These are phyloP conservation scores for Moesziomyces sp. DNA, from an alignment of 1,284 basidiomycete species.

Conservation along the genomic window DNA sequence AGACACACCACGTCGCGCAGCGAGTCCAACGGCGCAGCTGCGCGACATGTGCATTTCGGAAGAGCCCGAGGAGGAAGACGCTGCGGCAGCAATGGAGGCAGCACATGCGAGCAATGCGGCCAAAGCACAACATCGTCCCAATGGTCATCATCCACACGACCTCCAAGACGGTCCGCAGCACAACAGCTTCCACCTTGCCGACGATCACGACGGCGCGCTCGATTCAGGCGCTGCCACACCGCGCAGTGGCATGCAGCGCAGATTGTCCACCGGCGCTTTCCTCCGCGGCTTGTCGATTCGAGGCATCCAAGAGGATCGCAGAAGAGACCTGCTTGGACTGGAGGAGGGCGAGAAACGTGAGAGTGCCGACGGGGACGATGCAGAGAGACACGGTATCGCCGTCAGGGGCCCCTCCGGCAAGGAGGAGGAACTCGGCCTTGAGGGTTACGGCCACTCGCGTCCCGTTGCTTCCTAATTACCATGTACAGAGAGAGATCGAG, in stretches of 20 bases:
- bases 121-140: conserved; percentile 13
- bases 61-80: conserved; percentile 30
- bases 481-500: not conserved
- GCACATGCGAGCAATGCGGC: conserved; percentile 29
- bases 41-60: conserved; percentile 30
- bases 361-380: conserved; percentile 5
- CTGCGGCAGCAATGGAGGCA: conserved; percentile 34
- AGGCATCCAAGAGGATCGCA: conserved; percentile 54
- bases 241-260: conserved; percentile 34
- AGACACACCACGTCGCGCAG: conserved; percentile 22
- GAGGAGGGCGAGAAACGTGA: conserved; percentile 21
- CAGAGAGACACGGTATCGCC: conserved; percentile 34
- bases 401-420: conserved; percentile 30
- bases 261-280: conserved; percentile 59
- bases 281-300: conserved; percentile 36
- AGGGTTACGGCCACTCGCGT: conserved; percentile 41
- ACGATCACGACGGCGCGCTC: conserved; percentile 32
- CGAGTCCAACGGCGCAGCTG: conserved; percentile 26
- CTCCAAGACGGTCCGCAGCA: conserved; percentile 46
- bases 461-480: conserved; percentile 6
- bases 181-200: conserved; percentile 42
- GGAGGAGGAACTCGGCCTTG: conserved; percentile 42
- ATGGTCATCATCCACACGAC: conserved; percentile 42
- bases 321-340: conserved; percentile 47
- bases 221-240: conserved; percentile 38